Conservation (phyloP, 306 rosid species). For the Quercus aquifolioides region DNA sequence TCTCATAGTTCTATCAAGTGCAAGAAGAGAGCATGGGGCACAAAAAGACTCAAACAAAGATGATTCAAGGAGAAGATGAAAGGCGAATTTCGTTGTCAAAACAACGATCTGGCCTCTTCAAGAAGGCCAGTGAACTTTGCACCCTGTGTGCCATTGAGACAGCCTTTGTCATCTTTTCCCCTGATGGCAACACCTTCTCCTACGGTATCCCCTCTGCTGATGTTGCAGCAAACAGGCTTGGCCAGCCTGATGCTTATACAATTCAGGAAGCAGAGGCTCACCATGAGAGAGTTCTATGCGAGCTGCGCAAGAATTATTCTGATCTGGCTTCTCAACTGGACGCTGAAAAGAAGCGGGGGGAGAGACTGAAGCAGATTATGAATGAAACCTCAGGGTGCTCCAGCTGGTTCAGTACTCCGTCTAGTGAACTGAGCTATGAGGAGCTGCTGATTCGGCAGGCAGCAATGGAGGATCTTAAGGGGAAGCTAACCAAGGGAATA, state of each 20-base stretch:
- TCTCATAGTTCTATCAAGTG: not conserved
- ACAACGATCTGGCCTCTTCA: slow-evolving; percentile 5
- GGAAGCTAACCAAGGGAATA: not conserved
- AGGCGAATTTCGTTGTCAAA: not conserved
- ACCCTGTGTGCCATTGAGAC: not conserved
- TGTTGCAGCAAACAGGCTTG: not conserved
- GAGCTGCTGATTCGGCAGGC: not conserved
- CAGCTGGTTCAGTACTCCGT: not conserved
- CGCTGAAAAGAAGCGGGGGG: not conserved
- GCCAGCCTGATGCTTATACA: not conserved
- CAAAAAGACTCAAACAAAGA: not conserved
- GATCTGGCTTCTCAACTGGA: not conserved
- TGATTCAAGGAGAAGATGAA: not conserved
- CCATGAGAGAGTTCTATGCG: not conserved
- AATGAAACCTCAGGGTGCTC: not conserved
- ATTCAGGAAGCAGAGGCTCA: not conserved
- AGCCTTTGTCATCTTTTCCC: slow-evolving; percentile 8
- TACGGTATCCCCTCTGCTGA: not conserved
- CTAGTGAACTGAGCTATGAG: not conserved
- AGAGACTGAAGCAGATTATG: not conserved
- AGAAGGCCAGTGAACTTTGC: slow-evolving; percentile 12
- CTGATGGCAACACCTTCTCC: not conserved
- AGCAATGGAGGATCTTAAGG: not conserved
- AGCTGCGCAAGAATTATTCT: not conserved
- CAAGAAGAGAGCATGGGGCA: not conserved